Evolutionary conservation across 768 basidiomycete genomes (phyloP).

Genomic region (Tulasnella sp.): DNA sequence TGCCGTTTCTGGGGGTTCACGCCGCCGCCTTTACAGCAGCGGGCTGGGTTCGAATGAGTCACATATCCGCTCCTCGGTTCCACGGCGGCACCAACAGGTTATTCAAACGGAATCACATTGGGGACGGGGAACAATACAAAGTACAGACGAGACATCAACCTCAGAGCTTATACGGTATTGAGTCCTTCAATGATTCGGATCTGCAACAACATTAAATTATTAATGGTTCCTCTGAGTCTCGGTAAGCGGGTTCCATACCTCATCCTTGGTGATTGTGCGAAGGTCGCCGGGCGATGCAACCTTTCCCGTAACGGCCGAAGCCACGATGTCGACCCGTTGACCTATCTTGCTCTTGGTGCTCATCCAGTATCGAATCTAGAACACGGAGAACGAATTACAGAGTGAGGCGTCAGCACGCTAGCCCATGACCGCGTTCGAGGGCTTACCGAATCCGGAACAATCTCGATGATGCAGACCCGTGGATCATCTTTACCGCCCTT

Average conservation of each 20-base stretch:
- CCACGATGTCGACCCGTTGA: constrained; percentile 62
- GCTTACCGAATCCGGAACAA: constrained; percentile 65
- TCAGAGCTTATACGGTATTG: neutral
- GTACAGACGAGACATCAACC: neutral
- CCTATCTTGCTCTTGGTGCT: constrained; percentile 62
- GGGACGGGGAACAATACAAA: neutral
- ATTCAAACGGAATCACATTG: constrained; percentile 7
- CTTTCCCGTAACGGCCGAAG: constrained; percentile 63
- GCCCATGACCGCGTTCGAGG: no score
- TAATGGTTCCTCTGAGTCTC: neutral
- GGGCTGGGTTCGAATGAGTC: neutral
- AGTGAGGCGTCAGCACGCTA: neutral
- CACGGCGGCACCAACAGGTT: neutral
- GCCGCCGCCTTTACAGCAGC: neutral
- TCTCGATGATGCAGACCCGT: constrained; percentile 75
- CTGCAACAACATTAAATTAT: neutral
- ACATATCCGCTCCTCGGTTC: neutral
- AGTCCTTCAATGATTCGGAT: constrained; percentile 20
- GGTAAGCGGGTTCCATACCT: constrained; percentile 54
- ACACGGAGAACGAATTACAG: neutral
- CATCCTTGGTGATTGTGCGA: constrained; percentile 68
- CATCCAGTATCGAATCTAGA: constrained; percentile 74
- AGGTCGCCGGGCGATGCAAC: constrained; percentile 74
- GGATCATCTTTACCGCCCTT: constrained; percentile 81
- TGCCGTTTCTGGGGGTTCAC: neutral